These are phyloP conservation scores for Mimosa bimucronata DNA, from an alignment of 306 rosid species.

Conservation along the genomic window DNA sequence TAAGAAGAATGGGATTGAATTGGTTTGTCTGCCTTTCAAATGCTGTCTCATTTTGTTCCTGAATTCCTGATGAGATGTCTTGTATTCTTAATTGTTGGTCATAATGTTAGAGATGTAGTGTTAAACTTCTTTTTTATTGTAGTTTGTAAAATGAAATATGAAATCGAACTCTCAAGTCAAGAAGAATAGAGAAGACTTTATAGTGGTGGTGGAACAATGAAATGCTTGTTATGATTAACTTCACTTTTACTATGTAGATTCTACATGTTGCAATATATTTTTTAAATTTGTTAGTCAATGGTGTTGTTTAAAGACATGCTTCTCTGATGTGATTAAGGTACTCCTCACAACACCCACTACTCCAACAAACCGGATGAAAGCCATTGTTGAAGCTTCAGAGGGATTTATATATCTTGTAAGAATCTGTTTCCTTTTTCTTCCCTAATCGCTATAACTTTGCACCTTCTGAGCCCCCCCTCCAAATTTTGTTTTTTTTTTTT, in stretches of 20 bases:
- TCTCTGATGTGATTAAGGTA: slow-evolving; percentile 58
- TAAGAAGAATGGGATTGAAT: slow-evolving; percentile 68
- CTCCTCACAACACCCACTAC: slow-evolving; percentile 93
- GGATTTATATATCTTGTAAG: slow-evolving; percentile 89
- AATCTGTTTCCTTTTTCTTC: slow-evolving; percentile 17
- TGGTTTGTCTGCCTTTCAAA: slow-evolving; percentile 58
- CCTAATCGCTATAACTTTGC: background rate
- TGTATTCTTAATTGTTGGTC: slow-evolving; percentile 16
- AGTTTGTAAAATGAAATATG: slow-evolving; percentile 12
- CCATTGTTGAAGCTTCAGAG: slow-evolving; percentile 81
- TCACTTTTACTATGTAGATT: slow-evolving; percentile 8
- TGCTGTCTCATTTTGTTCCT: slow-evolving; percentile 20
- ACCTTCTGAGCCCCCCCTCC: background rate
- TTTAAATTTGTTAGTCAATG: background rate
- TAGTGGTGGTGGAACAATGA: slow-evolving; percentile 16
- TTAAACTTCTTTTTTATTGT: background rate
- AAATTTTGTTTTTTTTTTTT: too few relatives aligned
- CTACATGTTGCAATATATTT: background rate
- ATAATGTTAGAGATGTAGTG: slow-evolving; percentile 3
- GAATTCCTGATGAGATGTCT: slow-evolving; percentile 23
- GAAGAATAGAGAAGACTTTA: slow-evolving; percentile 16
- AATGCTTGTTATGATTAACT: slow-evolving; percentile 27
- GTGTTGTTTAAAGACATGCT: slow-evolving; percentile 20
- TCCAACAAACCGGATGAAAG: slow-evolving; percentile 75
- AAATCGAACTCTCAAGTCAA: slow-evolving; percentile 23